Conservation (phyloP, 139 green algal species). For the Picochlorum sp. region DNA sequence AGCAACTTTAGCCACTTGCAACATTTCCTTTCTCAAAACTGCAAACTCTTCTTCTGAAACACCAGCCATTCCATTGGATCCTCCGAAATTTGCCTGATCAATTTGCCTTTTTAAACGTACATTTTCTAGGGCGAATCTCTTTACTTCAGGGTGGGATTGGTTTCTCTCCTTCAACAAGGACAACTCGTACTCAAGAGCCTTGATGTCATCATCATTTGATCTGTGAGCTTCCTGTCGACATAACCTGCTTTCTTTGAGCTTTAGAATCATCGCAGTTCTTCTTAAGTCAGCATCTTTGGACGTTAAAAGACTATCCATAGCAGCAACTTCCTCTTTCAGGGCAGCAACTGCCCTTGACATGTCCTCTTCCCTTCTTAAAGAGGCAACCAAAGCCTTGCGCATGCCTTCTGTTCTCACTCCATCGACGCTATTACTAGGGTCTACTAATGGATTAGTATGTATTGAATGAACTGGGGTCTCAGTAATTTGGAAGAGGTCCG, state of each 20-base stretch:
- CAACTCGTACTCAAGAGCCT: slow-evolving; percentile 17
- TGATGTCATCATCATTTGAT: slow-evolving; percentile 1
- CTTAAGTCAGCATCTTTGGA: slow-evolving; percentile 33
- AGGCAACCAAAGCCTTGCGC: slow-evolving; percentile 16
- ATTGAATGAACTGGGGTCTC: no score
- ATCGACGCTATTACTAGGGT: neutral
- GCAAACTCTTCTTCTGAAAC: slow-evolving; percentile 14
- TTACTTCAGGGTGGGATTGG: slow-evolving; percentile 36
- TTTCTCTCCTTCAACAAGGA: slow-evolving; percentile 17
- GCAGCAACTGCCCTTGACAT: slow-evolving; percentile 14
- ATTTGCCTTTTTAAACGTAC: slow-evolving; percentile 10
- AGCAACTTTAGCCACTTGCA: slow-evolving; percentile 2
- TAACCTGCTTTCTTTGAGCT: slow-evolving; percentile 32
- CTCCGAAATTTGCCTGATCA: neutral
- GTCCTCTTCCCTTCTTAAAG: slow-evolving; percentile 30
- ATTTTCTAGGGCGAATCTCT: slow-evolving; percentile 39
- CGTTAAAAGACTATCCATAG: slow-evolving; percentile 25
- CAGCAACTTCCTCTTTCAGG: slow-evolving; percentile 33
- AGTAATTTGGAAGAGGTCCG: no score
- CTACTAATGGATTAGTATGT: no score
- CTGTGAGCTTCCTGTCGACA: neutral
- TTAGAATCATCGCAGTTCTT: slow-evolving; percentile 33
- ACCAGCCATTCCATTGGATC: neutral
- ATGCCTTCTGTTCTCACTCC: neutral
- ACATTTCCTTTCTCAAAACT: slow-evolving; percentile 2